A percentile compares a stretch with the other conserved stretches of the same genome.
Conservation (phyloP, 2,329 filamentous ascomycete species). For the Akanthomyces dipterigenus region DNA sequence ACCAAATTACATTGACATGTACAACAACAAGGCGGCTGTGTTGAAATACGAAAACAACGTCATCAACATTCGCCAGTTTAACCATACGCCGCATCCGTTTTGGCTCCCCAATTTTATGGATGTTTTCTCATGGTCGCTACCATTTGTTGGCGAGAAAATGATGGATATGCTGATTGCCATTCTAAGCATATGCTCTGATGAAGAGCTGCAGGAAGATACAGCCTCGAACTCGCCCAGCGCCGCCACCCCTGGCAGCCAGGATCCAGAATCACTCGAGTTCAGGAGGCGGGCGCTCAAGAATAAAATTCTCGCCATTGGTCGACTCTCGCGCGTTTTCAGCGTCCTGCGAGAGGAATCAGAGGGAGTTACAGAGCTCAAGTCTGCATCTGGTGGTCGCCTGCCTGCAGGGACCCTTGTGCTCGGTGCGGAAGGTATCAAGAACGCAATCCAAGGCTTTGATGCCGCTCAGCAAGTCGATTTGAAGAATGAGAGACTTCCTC, state of each 20-base stretch:
- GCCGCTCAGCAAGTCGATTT: conserved; percentile 94
- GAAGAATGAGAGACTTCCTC: conserved; percentile 91
- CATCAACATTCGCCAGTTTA: conserved; percentile 99
- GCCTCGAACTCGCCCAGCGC: conserved; percentile 63
- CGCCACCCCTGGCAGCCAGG: conserved; percentile 39
- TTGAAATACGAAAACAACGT: conserved; percentile 99
- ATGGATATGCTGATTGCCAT: conserved; percentile 99
- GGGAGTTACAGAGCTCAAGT: conserved; percentile 95
- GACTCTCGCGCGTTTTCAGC: conserved; percentile 95
- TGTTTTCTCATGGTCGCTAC: conserved; percentile 99
- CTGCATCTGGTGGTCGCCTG: conserved; percentile 82
- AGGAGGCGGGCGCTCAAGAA: conserved; percentile 98
- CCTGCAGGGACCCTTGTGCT: conserved; percentile 96
- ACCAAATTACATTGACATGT: conserved; percentile 96
- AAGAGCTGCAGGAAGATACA: conserved; percentile 85
- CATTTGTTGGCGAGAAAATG: conserved; percentile 98
- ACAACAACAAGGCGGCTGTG: conserved; percentile 99
- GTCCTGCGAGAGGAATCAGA: conserved; percentile 96
- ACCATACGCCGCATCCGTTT: conserved; percentile 98
- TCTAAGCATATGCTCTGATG: conserved; percentile 94
- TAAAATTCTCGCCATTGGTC: conserved; percentile 97
- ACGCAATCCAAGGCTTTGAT: conserved; percentile 93
- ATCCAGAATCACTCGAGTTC: conserved; percentile 83
- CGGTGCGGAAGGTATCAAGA: conserved; percentile 96
- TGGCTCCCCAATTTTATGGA: conserved; percentile 99